Evolutionary conservation across 345 rosid genomes (phyloP).

Genomic region (Pseudoturritis turrita): DNA sequence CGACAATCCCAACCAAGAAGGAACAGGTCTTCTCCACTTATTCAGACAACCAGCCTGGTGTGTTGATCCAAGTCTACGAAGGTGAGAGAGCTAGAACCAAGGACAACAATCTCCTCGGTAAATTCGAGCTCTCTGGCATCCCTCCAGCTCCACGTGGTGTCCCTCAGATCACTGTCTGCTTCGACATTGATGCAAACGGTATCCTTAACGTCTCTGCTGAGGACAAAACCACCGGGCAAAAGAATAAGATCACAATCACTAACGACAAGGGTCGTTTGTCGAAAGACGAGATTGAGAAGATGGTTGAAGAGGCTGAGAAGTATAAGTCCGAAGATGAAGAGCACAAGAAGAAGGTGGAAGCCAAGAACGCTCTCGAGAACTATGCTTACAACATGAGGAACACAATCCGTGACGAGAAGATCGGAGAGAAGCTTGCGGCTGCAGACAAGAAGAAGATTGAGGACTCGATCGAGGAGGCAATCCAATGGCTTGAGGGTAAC

Average conservation of each 20-base stretch:
- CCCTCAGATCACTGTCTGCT: conserved; percentile 33
- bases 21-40: conserved; percentile 34
- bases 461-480: conserved; percentile 39
- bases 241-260: conserved; percentile 55
- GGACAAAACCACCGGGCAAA: conserved; percentile 46
- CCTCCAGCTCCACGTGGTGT: conserved; percentile 38
- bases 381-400: conserved; percentile 57
- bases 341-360: conserved; percentile 46
- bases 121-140: conserved; percentile 32
- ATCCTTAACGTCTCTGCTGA: conserved; percentile 47
- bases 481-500: conserved; percentile 51
- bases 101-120: conserved; percentile 39
- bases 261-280: conserved; percentile 52
- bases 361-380: conserved; percentile 50
- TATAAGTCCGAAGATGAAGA: conserved; percentile 52
- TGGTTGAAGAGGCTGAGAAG: conserved; percentile 53
- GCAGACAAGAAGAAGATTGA: conserved; percentile 50
- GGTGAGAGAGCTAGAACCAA: conserved; percentile 39
- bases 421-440: conserved; percentile 39
- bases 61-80: conserved; percentile 38
- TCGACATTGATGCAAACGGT: conserved; percentile 19
- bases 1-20: conserved; percentile 33
- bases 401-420: conserved; percentile 45
- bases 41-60: conserved; percentile 31
- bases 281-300: conserved; percentile 51